Evolutionary conservation across 2,329 filamentous ascomycete genomes (phyloP), one percentile per base, ranked within the genome.

Genomic region (Colletotrichum sublineola): DNA sequence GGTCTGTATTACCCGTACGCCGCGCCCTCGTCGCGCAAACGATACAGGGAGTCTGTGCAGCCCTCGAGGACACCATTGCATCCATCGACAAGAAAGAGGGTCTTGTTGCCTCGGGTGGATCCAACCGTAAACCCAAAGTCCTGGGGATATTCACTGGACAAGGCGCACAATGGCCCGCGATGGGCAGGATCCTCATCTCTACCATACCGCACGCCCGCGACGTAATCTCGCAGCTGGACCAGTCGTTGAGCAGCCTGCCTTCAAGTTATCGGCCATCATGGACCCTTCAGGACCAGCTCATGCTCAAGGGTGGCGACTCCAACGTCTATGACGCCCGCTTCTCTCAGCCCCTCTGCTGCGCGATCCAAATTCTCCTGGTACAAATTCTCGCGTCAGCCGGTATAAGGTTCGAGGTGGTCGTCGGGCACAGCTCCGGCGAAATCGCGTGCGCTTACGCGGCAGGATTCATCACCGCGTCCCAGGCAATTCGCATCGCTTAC

Each of bases 71-170:
- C 18, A 46, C 42, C 42, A 46, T 46, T 46, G 42, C 42, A 7
- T 46, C 42, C 42, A 46, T 46, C 42, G 42, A 46, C 42, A 46
- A 46, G 42, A 46, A 46, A 14, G 50, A 53, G 29, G 14, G 29
- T 8, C 50, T 33, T 2, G 14, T 18, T 1, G 15, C 1, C 15
- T 7, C 14, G 12, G 2, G 2, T 8, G 14, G 1, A 0, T 29
- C 7, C 1, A 29, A 18, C 29, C 24, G 29, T 14, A 11, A 6
- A 1, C 29, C 50, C 5, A 15, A 2, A 5, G 12, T 53, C 29
- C 6, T 53, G 0, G 50, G 12, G 6, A 9, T 53, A 1, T 53
- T 53, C 15, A 53, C 50, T 15, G 50, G 50, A 14, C 50, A 53
- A 18, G 50, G 50, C 1, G 50, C 50, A 1, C 50, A 53, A 15